Base-by-base conservation (phyloP, 345 rosid genomes). In the Isatis tinctoria region DNA sequence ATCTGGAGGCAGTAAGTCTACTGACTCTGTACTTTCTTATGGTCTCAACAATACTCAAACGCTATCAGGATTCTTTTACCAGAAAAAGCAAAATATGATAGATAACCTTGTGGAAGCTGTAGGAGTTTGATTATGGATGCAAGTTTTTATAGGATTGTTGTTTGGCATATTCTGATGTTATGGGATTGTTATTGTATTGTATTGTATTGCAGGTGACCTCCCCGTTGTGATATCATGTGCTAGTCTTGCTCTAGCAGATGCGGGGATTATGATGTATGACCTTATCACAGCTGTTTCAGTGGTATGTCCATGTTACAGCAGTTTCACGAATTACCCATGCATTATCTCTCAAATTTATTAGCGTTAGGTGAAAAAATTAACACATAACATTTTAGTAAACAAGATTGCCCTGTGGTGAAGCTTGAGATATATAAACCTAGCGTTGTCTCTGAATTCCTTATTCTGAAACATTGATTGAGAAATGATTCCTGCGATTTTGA, bases 161-260 rank as follows among this genome's bases (percentile, higher is more conserved):
- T 63, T 60, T 60, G 61, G n/a, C 45, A 10, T 61, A n/a, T 39
- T 63, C 37, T 65, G 48, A 49, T 8, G 20, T 41, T 67, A 30
- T 45, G 1, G 5, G n/a, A 60, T 43, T 73, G 49, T 72, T 27
- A 49, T n/a, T n/a, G n/a, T n/a, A n/a, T 40, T 67, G 40, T 72
- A 10, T 65, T 30, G 33, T 66, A 32, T 65, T 81, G 60, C 78
- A 95, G 97, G 99, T 82, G 99, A 95, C 85, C 89, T 95, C 65
- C 88, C 98, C 36, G 94, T 87, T 52, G 83, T 90, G 37, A 82
- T 88, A 79, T 90, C 97, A 37, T 95, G 99, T 78, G 97, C 98
- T 65, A 89, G 98, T 84, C 96, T 95, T 76, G 98, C 98, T 81
- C 74, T 92, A 70, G 99, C 98, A 22, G 98, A 92, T 85, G 96